Evolutionary conservation across 2,329 filamentous ascomycete species (phyloP), one percentile per base, ranked within the genome.

Genomic region (Sporothrix brunneoviolacea): DNA sequence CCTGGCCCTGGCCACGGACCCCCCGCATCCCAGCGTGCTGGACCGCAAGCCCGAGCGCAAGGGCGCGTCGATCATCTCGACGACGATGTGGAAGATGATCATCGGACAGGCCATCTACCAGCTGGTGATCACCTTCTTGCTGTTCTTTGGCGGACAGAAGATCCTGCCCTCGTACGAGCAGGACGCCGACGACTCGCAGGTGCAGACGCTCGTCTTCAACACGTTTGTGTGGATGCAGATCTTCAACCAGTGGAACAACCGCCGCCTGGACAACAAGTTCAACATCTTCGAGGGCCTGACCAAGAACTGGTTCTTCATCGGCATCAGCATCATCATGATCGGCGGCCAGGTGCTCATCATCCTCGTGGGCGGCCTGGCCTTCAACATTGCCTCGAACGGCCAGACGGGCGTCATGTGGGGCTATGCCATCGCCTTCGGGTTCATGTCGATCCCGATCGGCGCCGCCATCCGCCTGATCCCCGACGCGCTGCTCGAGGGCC

Each of bases 161-260:
- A 55, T 68, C 9, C 61, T 62, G 36, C 70, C 70, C 27, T 59
- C 63, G 0, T 64, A 68, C 4, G 68, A 74, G 45, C 62, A 70
- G 30, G 64, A 77, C 32, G 59, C 61, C 15, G 47, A 39, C 3
- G 58, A 60, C 24, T 67, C 64, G 1, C 75, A 86, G 60, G 75
- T 94, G 53, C 74, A 82, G 50, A 94, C 90, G 3, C 76, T 97
- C 42, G 87, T 97, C 8, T 97, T 97, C 77, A 97, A 97, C 72
- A 93, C 89, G 0, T 97, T 97, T 64, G 91, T 96, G 48, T 97
- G 91, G 91, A 96, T 97, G 91, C 91, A 97, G 61, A 94, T 97
- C 60, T 97, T 97, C 74, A 97, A 97, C 69, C 86, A 95, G 64
- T 88, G 94, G 79, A 97, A 97, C 73, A 95, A 95, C 70, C 88